Base-by-base conservation (phyloP, 805 yeast genomes). In the Cyberlindnera petersonii region DNA sequence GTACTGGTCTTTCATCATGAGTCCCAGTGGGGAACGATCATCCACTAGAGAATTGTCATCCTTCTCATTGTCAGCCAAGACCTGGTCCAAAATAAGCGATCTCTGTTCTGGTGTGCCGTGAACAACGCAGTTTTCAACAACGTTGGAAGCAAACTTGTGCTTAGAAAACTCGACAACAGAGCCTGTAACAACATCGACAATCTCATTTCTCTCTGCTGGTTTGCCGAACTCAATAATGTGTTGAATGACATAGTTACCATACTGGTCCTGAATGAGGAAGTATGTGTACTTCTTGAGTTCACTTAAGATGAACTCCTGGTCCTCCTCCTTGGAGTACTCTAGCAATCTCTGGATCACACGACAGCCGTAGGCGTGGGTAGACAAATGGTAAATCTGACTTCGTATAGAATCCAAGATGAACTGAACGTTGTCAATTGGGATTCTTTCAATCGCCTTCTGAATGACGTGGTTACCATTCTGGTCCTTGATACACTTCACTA, bases 391-490 rank as follows among this genome's bases (percentile, higher is more conserved):
- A 37, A 88, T 83, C 37, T 75, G 79, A 20, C 74, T 75, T 43
- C 70, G 74, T 48, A 93, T 71, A 22, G 88, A 76, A 24, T 76
- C 79, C 53, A 87, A 70, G 33, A 93, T 77, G 52, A 87, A 89
- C 26, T 78, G 72, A 41, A 87, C 74, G 31, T 72, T 64, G 18
- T 70, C 76, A 42, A 85, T 77, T 5, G 96, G 93, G 35, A 89
- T 78, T 43, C 77, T 68, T 63, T 93, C 98, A 50, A 93, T 86
- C 1, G 96, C 81, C 60, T 89, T 91, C 65, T 93, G 99, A 47
- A 93, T 84, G 14, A 93, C 98, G 62, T 93, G 99, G 61, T 93
- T 93, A 48, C 98, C 98, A 61, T 93, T 93, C 66, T 91, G 98
- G 61, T 93, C 98, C 58, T 87, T 87, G 43, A 91, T 85, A 61